Evolutionary conservation across 306 rosid species (phyloP).

Genomic region (Crataegus laevigata): DNA sequence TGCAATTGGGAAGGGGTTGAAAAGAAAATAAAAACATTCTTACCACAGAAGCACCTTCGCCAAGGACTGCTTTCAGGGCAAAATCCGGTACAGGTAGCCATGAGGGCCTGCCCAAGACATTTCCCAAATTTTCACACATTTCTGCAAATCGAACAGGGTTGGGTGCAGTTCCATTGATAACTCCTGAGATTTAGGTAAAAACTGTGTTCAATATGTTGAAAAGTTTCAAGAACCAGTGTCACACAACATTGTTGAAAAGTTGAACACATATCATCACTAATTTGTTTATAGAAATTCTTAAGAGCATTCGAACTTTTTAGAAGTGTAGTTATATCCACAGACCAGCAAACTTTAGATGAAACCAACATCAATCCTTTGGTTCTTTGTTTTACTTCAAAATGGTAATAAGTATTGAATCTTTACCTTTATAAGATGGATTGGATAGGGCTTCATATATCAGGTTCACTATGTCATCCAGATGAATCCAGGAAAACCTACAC

Average conservation of each 20-base stretch:
- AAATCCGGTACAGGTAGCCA: constrained; percentile 91
- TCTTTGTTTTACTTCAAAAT: neutral
- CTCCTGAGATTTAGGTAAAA: constrained; percentile 39
- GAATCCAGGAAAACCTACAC: constrained; percentile 97
- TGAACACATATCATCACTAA: neutral
- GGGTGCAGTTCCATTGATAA: constrained; percentile 97
- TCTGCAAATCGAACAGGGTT: constrained; percentile 70
- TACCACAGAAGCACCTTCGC: constrained; percentile 95
- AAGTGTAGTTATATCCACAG: neutral
- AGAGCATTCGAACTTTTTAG: neutral
- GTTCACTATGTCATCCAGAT: constrained; percentile 85
- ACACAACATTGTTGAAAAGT: neutral
- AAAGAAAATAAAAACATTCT: constrained; percentile 6
- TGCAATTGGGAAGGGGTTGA: neutral
- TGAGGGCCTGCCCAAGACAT: constrained; percentile 79
- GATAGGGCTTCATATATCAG: constrained; percentile 76
- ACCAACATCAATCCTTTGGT: neutral
- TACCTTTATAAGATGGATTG: constrained; percentile 88
- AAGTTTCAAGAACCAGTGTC: neutral
- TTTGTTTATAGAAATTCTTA: neutral
- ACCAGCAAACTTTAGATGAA: neutral
- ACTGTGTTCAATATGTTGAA: neutral
- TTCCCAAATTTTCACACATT: constrained; percentile 73
- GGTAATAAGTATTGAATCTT: constrained; percentile 1
- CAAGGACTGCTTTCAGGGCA: constrained; percentile 92